Conservation (phyloP, 1,284 basidiomycete species). For the Coriolopsis trogii region DNA sequence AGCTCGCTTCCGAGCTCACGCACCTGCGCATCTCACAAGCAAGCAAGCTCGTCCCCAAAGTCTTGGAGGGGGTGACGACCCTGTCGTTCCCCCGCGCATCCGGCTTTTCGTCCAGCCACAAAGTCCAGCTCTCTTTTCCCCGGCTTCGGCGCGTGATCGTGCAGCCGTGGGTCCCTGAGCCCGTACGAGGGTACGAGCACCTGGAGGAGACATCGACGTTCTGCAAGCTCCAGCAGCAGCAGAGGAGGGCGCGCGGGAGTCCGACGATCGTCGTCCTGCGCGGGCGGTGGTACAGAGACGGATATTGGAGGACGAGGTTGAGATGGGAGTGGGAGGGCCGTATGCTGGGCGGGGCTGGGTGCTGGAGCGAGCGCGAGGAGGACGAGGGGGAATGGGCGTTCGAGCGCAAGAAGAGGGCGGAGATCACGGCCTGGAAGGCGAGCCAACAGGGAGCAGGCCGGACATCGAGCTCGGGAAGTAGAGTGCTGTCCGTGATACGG, state of each 20-base stretch:
- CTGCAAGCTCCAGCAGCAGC: background rate
- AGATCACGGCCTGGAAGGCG: constrained; percentile 5
- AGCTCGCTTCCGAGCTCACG: constrained; percentile 14
- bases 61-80: constrained; percentile 5
- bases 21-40: constrained; percentile 19
- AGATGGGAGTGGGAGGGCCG: constrained; percentile 20
- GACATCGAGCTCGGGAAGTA: background rate
- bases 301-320: constrained; percentile 16
- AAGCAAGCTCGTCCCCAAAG: constrained; percentile 16
- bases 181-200: constrained; percentile 11
- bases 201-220: background rate
- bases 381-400: constrained; percentile 20
- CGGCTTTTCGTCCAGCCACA: no score
- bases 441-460: background rate
- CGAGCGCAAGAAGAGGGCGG: constrained; percentile 14
- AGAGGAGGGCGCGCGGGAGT: no score
- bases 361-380: constrained; percentile 14
- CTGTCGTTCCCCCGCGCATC: no score
- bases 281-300: constrained; percentile 9
- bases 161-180: constrained; percentile 12
- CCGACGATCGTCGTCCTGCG: constrained; percentile 13
- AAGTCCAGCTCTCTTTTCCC: constrained; percentile 4
- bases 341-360: constrained; percentile 9
- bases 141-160: constrained; percentile 12
- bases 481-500: constrained; percentile 6